Evolutionary conservation across 768 basidiomycete species (phyloP), one percentile per base, ranked within the genome.

Genomic region (Amanita pallidorosea): DNA sequence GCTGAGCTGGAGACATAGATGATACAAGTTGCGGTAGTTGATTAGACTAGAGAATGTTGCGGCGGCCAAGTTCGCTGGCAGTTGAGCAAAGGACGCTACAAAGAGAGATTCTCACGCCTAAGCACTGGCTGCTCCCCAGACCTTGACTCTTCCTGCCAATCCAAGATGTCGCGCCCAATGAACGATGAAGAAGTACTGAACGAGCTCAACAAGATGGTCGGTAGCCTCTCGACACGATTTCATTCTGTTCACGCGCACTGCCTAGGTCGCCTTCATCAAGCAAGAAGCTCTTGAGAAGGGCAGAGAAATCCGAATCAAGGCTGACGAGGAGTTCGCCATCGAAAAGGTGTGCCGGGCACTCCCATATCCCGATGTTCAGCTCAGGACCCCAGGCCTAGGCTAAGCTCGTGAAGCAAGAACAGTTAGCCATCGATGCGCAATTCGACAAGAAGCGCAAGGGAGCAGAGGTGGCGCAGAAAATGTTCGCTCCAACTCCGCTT

Each of bases 141-240:
- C n/a, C 22, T 29, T 11, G 31, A 11, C 31, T 11, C 11, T 29
- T 9, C 31, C 34, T 11, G 40, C 29, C 34, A 3, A 41, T n/a
- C 17, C 46, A 55, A 38, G 41, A 93, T 83, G 81, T 71, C 88
- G 55, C 75, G 89, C 57, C 77, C 91, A 22, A 70, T 95, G 53
- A 93, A 92, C 62, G 95, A 98, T 58, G 90, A 93, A 58, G 95
- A 98, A 68, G 94, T 97, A 17, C 74, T 92, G 60, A 87, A 72
- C 61, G 95, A 98, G 76, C 91, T 97, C 89, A 94, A 91, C 73
- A 97, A 97, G 81, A 97, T 98, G 95, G 95, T 93, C 51, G 49
- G 51, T 52, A 29, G 33, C 40, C 45, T 9, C 27, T 38, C 34
- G 23, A 17, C 25, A 38, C 27, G 25, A 45, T 46, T 25, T 34